Conservation (phyloP, 1,139 yeast genomes). For the Eremothecium cymbalariae region DNA sequence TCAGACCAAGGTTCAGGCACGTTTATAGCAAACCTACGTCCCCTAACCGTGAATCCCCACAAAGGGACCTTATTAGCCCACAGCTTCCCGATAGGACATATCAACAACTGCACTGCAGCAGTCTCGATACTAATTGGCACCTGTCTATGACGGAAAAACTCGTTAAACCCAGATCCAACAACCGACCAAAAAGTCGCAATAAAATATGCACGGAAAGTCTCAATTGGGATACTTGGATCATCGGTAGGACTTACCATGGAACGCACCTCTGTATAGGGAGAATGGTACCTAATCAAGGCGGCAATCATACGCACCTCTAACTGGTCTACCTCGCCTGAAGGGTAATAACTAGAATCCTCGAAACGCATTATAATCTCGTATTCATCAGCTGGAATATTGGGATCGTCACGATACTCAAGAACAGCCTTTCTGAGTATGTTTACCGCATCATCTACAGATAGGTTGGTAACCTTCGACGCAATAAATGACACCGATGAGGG, state of each 20-base stretch:
- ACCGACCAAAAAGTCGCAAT: conserved; percentile 50
- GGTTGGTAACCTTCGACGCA: conserved; percentile 35
- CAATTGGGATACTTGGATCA: conserved; percentile 43
- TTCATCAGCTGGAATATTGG: conserved; percentile 40
- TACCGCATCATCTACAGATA: conserved; percentile 38
- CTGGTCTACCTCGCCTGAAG: conserved; percentile 17
- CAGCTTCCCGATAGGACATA: conserved; percentile 48
- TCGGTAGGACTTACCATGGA: conserved; percentile 48
- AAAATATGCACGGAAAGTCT: conserved; percentile 50
- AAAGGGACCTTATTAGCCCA: conserved; percentile 40
- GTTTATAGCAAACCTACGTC: conserved; percentile 38
- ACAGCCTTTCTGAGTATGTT: conserved; percentile 37
- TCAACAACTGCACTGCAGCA: conserved; percentile 47
- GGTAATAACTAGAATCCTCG: conserved; percentile 18
- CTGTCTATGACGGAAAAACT: conserved; percentile 49
- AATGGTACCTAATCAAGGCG: conserved; percentile 42
- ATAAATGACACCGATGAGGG: conserved; percentile 32
- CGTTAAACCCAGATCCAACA: conserved; percentile 49
- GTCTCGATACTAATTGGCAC: conserved; percentile 43
- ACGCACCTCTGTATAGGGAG: conserved; percentile 61
- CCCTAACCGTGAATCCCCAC: conserved; percentile 38
- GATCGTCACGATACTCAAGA: conserved; percentile 40
- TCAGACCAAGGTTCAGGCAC: conserved; percentile 54
- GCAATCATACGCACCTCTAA: conserved; percentile 38
- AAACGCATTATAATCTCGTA: conserved; percentile 29